Evolutionary conservation across 1,284 basidiomycete genomes (phyloP).

Genomic region (Naganishia cerealis): DNA sequence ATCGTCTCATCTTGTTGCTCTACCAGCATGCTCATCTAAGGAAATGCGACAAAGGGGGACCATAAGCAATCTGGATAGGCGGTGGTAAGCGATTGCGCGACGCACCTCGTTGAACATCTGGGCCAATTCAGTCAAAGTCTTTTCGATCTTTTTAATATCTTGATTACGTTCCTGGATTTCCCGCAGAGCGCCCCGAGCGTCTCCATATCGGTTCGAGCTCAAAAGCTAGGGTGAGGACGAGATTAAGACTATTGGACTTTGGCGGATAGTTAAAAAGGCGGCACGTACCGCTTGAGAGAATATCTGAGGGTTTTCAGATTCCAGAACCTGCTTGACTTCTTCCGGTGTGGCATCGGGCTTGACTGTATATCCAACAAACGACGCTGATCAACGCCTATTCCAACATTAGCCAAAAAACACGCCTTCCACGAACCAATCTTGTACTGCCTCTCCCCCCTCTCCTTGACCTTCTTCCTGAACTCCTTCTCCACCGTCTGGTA

Average conservation of each 20-base stretch:
- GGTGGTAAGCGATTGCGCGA: conserved; percentile 32
- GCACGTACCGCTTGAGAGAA: conserved; percentile 79
- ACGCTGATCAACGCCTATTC: not conserved
- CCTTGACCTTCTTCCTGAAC: conserved; percentile 88
- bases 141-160: conserved; percentile 82
- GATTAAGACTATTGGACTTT: not conserved
- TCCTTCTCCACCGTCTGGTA: conserved; percentile 88
- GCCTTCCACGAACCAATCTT: conserved; percentile 69
- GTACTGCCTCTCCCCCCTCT: conserved; percentile 92
- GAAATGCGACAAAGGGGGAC: not conserved
- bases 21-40: conserved; percentile 73
- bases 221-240: conserved; percentile 63
- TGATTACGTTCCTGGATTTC: conserved; percentile 90
- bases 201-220: conserved; percentile 76
- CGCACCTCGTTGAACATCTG: conserved; percentile 85
- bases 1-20: conserved; percentile 77
- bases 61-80: not conserved
- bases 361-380: conserved; percentile 56
- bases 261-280: not conserved
- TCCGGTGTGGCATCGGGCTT: conserved; percentile 86
- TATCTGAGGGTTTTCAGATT: conserved; percentile 75
- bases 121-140: conserved; percentile 80
- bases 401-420: not conserved
- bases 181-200: conserved; percentile 76
- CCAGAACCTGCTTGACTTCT: conserved; percentile 74